Conservation (phyloP, 192 early-diverging fungal species). For the Obelidium mucronatum region DNA sequence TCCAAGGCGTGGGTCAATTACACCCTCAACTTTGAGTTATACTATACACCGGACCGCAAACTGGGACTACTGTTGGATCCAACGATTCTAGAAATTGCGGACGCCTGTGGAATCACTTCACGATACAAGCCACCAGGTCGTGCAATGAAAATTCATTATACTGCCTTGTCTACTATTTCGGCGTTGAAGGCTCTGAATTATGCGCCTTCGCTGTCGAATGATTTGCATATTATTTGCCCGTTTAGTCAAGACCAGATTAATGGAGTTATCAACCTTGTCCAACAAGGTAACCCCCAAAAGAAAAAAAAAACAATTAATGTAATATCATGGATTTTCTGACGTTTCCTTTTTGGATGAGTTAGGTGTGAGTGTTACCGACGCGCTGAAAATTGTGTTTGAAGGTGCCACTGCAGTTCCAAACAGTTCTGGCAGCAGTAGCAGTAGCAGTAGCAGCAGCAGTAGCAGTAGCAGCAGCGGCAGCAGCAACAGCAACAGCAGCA, state of each 20-base stretch:
- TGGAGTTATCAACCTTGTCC: background rate
- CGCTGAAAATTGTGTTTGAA: slow-evolving; percentile 15
- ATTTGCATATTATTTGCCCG: slow-evolving; percentile 17
- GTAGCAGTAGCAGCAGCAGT: background rate
- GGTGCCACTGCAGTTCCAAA: background rate
- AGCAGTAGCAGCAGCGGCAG: background rate
- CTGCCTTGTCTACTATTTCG: slow-evolving; percentile 16
- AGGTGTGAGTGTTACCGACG: slow-evolving; percentile 5
- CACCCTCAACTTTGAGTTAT: slow-evolving; percentile 35
- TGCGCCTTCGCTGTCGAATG: background rate
- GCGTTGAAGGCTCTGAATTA: slow-evolving; percentile 27
- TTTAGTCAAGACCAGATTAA: slow-evolving; percentile 16
- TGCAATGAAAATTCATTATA: slow-evolving; percentile 38
- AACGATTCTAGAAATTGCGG: slow-evolving; percentile 32
- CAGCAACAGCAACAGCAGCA: slow-evolving; percentile 9
- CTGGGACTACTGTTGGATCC: slow-evolving; percentile 37
- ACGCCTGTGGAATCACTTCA: slow-evolving; percentile 38
- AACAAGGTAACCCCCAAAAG: too few species aligned
- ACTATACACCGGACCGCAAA: slow-evolving; percentile 23
- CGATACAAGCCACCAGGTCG: slow-evolving; percentile 1
- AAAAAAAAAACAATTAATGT: too few species aligned
- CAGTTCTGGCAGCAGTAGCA: background rate
- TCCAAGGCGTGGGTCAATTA: slow-evolving; percentile 19
- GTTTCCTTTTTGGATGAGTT: too few species aligned
- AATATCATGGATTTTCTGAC: too few species aligned